Evolutionary conservation across 2,329 filamentous ascomycete genomes (phyloP).

Genomic region (Fusarium sp.): DNA sequence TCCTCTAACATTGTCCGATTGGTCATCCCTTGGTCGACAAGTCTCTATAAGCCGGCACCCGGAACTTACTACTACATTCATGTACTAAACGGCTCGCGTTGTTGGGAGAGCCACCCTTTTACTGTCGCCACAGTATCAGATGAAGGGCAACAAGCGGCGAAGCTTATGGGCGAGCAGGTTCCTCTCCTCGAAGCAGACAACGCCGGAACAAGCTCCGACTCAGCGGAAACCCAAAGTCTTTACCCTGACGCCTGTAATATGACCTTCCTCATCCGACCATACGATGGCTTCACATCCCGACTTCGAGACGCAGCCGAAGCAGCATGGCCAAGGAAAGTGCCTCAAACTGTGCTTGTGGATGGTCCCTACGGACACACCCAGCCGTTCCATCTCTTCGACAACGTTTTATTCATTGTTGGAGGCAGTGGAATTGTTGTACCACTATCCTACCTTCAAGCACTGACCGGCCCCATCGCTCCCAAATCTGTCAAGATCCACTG

Average conservation of each 20-base stretch:
- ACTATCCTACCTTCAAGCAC: slow-evolving; percentile 51
- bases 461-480: slow-evolving; percentile 36
- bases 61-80: slow-evolving; percentile 61
- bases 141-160: slow-evolving; percentile 16
- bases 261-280: slow-evolving; percentile 59
- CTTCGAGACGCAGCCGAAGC: slow-evolving; percentile 48
- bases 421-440: slow-evolving; percentile 59
- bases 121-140: slow-evolving; percentile 53
- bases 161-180: slow-evolving; percentile 46
- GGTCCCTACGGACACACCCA: slow-evolving; percentile 58
- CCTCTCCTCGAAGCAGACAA: slow-evolving; percentile 46
- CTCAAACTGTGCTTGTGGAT: slow-evolving; percentile 55
- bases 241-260: slow-evolving; percentile 38
- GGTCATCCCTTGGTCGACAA: slow-evolving; percentile 49
- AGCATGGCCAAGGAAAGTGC: slow-evolving; percentile 38
- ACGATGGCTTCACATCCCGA: slow-evolving; percentile 57
- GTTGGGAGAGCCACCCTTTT: slow-evolving; percentile 65
- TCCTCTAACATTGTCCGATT: slow-evolving; percentile 57
- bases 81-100: slow-evolving; percentile 52
- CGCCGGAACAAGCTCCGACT: background rate
- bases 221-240: background rate
- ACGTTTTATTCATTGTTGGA: slow-evolving; percentile 57
- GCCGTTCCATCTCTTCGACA: slow-evolving; percentile 52
- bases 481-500: slow-evolving; percentile 53
- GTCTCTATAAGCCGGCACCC: slow-evolving; percentile 49